Evolutionary conservation across 768 basidiomycete species (phyloP), one percentile per base, ranked within the genome.

Genomic region (Panellus pusillus): DNA sequence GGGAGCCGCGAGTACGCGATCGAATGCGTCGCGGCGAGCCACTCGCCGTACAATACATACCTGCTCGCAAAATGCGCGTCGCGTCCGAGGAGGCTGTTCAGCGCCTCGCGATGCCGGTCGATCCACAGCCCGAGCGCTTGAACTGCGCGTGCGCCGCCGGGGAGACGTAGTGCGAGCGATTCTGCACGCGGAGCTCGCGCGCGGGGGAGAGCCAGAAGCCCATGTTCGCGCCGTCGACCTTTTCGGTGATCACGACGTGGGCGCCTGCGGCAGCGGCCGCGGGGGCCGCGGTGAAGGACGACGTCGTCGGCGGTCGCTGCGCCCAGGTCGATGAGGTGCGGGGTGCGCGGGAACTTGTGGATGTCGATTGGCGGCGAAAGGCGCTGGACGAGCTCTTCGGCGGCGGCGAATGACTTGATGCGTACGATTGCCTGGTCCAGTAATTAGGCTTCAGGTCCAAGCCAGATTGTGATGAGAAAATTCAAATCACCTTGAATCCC

Each of bases 171-270:
- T 85, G 83, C 11, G 82, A 82, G 14, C 83, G 76, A 60, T 86
- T 86, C 64, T 86, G 84, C 1, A 82, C 75, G 41, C 81, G 44
- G 51, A 84, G 73, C 15, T 71, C 68, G 20, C 76, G 65, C 56
- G 79, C 76, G 6, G 72, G 61, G 1, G 79, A 79, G 19, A 84
- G 72, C 17, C 81, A 82, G 65, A 85, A 79, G 6, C 82, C 84
- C 79, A 85, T 79, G 64, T 86, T 85, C 37, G 83, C 82, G 4
- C 84, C 84, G 66, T 85, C 83, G 44, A 85, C 72, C 61, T 86
- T 85, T 61, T 86, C 84, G 4, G 82, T 83, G 63, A 84, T 75
- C 35, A 81, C 69, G 45, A 79, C 72, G 50, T 70, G 65, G 8
- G 69, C 70, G 6, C 52, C 31, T 29, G 55, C 46, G 31, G 46